Evolutionary conservation across 2,329 filamentous ascomycete species (phyloP).

Genomic region (Aspergillus versicolor): DNA sequence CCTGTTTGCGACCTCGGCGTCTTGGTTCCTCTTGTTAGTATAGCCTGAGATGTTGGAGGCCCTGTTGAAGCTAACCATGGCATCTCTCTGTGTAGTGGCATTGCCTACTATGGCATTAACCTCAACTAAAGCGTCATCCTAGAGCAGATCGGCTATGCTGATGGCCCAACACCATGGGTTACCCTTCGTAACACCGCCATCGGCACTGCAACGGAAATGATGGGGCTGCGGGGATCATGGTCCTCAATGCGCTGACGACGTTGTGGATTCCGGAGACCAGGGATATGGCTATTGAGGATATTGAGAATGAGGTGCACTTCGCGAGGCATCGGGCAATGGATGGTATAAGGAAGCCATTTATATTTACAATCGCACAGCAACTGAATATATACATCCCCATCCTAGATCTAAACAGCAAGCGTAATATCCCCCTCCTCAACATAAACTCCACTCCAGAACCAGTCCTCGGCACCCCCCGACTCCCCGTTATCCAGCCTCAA

Average conservation of each 20-base stretch:
- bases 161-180: background rate
- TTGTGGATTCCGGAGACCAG: background rate
- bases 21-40: constrained; percentile 4
- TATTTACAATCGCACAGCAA: too few relatives aligned
- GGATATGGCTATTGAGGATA: background rate
- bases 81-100: background rate
- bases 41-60: too few relatives aligned
- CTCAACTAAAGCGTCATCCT: constrained; percentile 6
- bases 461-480: constrained; percentile 61
- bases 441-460: constrained; percentile 71
- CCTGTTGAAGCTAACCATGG: too few relatives aligned
- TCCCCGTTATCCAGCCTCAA: constrained; percentile 61
- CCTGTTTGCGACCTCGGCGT: background rate
- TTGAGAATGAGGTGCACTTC: background rate
- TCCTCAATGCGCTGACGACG: background rate
- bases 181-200: background rate
- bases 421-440: constrained; percentile 59
- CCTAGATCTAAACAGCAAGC: constrained; percentile 27
- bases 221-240: background rate
- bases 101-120: constrained; percentile 4
- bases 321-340: background rate
- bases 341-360: too few relatives aligned
- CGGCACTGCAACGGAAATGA: background rate
- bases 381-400: background rate
- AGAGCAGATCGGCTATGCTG: background rate